phyloP scores from a whole-genome alignment of 208 protist genomes.

The Novymonas esmeraldas region DNA sequence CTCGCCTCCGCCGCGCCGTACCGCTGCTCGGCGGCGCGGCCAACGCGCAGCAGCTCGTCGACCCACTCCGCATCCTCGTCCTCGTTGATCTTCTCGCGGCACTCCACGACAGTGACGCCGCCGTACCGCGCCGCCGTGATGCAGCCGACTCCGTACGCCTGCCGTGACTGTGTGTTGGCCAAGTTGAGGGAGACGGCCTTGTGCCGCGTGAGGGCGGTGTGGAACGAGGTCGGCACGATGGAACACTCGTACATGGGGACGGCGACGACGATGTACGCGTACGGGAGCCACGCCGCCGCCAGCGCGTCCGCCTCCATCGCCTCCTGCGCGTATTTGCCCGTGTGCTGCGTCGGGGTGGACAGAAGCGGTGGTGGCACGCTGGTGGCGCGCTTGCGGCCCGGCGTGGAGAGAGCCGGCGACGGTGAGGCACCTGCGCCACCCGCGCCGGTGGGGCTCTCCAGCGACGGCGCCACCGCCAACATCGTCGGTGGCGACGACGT shows the following conservation, averaged over 20 bases:
- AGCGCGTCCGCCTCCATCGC: constrained; percentile 29
- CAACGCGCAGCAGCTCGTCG: constrained; percentile 28
- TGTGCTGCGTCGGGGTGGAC: constrained; percentile 7
- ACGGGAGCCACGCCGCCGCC: constrained; percentile 50
- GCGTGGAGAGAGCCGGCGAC: too few species aligned
- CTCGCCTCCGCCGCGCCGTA: not conserved
- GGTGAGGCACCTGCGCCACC: not conserved
- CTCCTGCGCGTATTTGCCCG: constrained; percentile 23
- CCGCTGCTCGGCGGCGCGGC: not conserved
- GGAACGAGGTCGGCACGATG: constrained; percentile 51
- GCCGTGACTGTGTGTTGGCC: constrained; percentile 37
- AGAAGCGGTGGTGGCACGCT: not conserved
- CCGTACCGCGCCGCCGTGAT: constrained; percentile 65
- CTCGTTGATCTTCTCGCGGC: constrained; percentile 42
- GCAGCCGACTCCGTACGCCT: constrained; percentile 61
- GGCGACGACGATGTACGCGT: constrained; percentile 59
- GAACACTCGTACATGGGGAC: constrained; percentile 70
- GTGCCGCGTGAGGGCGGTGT: constrained; percentile 33
- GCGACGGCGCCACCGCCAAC: not conserved
- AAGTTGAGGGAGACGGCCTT: constrained; percentile 65
- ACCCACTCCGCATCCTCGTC: constrained; percentile 48
- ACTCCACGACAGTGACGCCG: constrained; percentile 63
- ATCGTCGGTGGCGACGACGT: constrained; percentile 1
- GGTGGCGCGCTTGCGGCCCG: constrained; percentile 4
- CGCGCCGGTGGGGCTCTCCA: not conserved